A percentile compares a stretch with the other conserved stretches of the same genome.
Conservation (phyloP, 2,329 filamentous ascomycete species). For the Aureobasidium sp. region DNA sequence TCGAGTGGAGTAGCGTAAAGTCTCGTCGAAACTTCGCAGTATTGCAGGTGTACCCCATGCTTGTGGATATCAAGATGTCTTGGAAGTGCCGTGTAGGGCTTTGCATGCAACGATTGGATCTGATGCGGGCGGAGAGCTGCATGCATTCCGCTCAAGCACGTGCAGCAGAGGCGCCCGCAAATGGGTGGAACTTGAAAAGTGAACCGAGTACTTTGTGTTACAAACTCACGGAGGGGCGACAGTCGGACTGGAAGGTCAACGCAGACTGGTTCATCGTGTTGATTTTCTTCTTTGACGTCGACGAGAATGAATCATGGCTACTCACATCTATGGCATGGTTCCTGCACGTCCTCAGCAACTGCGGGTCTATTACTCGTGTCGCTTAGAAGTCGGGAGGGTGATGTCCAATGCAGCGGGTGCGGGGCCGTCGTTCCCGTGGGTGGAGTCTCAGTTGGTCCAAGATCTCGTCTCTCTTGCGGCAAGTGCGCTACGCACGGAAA, state of each 20-base stretch:
- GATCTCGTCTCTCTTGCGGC: not conserved
- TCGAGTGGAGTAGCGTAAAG: not conserved
- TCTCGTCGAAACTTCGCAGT: not conserved
- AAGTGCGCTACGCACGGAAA: not conserved
- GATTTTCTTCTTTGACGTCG: not conserved
- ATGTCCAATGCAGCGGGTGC: conserved; percentile 4
- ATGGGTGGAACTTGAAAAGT: not conserved
- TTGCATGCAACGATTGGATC: not conserved
- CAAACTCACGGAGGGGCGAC: not conserved
- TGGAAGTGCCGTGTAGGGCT: not conserved
- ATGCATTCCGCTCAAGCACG: not conserved
- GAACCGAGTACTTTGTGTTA: not conserved
- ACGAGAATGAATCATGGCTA: not conserved
- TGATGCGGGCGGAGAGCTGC: not conserved
- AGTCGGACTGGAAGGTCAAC: not conserved
- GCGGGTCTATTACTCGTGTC: not conserved
- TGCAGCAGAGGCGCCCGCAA: not conserved
- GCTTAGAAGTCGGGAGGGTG: not conserved
- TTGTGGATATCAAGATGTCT: not conserved
- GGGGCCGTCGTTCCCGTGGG: not conserved
- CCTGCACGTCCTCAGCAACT: not conserved
- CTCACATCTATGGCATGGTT: not conserved
- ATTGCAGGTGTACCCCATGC: not conserved
- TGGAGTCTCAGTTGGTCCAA: not conserved
- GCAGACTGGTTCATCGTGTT: not conserved